These are phyloP conservation scores for Rhinocladiella similis DNA, from an alignment of 2,329 filamentous ascomycete species.

Conservation along the genomic window DNA sequence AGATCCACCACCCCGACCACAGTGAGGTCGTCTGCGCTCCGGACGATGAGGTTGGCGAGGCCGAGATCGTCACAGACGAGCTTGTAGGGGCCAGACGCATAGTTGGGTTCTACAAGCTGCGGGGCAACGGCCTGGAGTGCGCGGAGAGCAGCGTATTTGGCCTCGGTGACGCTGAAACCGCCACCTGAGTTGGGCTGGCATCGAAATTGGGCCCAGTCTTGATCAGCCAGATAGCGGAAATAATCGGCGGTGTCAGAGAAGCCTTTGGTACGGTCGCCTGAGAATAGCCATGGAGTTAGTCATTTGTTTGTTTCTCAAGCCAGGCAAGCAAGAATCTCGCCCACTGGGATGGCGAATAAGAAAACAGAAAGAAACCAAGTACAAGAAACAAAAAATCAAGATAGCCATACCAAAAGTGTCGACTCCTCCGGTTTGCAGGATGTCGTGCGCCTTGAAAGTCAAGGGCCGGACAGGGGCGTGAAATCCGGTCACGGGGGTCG, in stretches of 20 bases:
- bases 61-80: not conserved
- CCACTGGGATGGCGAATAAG: conserved; percentile 2
- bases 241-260: conserved; percentile 33
- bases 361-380: not conserved
- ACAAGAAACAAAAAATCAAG: not conserved
- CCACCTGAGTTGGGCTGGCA: conserved; percentile 37
- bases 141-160: conserved; percentile 25
- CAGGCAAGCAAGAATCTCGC: not conserved
- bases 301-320: conserved; percentile 2
- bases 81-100: not conserved
- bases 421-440: conserved; percentile 33
- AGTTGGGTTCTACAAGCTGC: not conserved
- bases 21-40: not conserved
- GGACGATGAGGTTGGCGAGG: not conserved
- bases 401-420: conserved; percentile 5
- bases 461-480: conserved; percentile 35
- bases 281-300: conserved; percentile 1
- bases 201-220: conserved; percentile 38
- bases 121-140: conserved; percentile 1
- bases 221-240: conserved; percentile 34
- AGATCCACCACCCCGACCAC: not conserved
- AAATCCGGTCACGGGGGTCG: conserved; percentile 19
- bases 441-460: conserved; percentile 37
- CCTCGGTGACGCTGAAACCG: conserved; percentile 29
- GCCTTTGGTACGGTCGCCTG: conserved; percentile 4